phyloP scores from a whole-genome alignment of 345 rosid species.

The Hibiscus tridactylites region DNA sequence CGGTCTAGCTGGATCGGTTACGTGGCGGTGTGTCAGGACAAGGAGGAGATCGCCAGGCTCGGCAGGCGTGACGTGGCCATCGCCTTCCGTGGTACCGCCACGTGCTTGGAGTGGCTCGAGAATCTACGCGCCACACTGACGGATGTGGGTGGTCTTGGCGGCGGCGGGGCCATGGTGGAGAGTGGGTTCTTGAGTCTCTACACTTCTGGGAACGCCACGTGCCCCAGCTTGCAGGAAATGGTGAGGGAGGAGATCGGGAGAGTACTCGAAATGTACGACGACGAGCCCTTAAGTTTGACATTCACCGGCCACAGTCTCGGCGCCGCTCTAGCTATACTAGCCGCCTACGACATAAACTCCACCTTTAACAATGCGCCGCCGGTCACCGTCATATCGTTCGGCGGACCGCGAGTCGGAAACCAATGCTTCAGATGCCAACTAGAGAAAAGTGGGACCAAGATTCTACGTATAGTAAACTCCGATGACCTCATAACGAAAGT shows the following conservation, averaged over 20 bases:
- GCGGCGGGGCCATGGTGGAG: slow-evolving; percentile 64
- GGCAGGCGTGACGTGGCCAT: slow-evolving; percentile 83
- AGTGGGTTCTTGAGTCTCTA: slow-evolving; percentile 79
- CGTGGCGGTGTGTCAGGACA: slow-evolving; percentile 78
- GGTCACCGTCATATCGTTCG: slow-evolving; percentile 82
- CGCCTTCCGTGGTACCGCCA: slow-evolving; percentile 75
- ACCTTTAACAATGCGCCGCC: slow-evolving; percentile 37
- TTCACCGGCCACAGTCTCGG: slow-evolving; percentile 92
- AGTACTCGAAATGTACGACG: slow-evolving; percentile 46
- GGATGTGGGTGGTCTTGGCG: slow-evolving; percentile 22
- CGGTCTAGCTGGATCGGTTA: slow-evolving; percentile 93
- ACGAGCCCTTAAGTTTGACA: slow-evolving; percentile 71
- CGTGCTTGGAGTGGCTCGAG: slow-evolving; percentile 90
- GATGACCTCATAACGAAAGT: slow-evolving; percentile 81
- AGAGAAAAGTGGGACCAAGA: slow-evolving; percentile 64
- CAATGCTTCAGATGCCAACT: slow-evolving; percentile 43
- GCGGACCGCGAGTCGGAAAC: slow-evolving; percentile 90
- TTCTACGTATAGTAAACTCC: slow-evolving; percentile 71
- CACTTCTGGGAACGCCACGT: slow-evolving; percentile 36
- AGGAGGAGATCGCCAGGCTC: slow-evolving; percentile 60
- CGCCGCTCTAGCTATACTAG: slow-evolving; percentile 71
- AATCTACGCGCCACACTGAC: slow-evolving; percentile 74
- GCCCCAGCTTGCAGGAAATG: slow-evolving; percentile 51
- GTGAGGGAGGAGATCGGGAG: slow-evolving; percentile 52
- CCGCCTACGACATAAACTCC: slow-evolving; percentile 64